Evolutionary conservation across 2,329 filamentous ascomycete species (phyloP).

Genomic region (Aspergillus quadricinctus): DNA sequence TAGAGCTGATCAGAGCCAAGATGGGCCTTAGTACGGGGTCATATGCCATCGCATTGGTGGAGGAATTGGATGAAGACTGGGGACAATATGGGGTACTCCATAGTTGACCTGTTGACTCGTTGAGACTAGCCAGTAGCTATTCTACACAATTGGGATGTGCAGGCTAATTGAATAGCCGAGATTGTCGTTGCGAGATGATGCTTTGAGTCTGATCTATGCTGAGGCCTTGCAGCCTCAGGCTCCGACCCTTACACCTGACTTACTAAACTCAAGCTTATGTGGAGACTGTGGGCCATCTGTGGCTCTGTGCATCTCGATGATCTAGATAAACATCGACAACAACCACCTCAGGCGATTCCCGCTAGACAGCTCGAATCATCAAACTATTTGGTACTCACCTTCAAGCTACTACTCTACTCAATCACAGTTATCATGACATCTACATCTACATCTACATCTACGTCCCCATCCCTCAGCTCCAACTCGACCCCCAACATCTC

Average conservation of each 20-base stretch:
- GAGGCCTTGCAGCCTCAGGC: background rate
- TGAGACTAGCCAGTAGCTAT: too few species aligned
- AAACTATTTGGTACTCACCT: background rate
- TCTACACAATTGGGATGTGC: too few species aligned
- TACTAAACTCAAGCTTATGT: background rate
- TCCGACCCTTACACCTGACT: background rate
- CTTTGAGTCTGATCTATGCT: background rate
- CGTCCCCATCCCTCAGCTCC: background rate
- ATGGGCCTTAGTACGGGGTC: background rate
- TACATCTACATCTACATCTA: background rate
- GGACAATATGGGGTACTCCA: background rate
- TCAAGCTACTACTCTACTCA: background rate
- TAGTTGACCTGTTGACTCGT: background rate
- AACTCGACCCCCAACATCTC: conserved; percentile 28
- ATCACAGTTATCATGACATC: background rate
- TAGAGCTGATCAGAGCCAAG: background rate
- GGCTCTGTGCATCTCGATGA: background rate
- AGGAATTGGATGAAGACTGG: conserved; percentile 1
- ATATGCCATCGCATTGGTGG: conserved; percentile 6
- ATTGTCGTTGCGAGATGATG: background rate
- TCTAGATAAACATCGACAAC: background rate
- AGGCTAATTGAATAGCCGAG: background rate
- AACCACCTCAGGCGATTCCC: too few species aligned
- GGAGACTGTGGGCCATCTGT: background rate
- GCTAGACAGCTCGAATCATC: background rate